phyloP scores from a whole-genome alignment of 2,329 filamentous ascomycete genomes.

The Colletotrichum graminicola region DNA sequence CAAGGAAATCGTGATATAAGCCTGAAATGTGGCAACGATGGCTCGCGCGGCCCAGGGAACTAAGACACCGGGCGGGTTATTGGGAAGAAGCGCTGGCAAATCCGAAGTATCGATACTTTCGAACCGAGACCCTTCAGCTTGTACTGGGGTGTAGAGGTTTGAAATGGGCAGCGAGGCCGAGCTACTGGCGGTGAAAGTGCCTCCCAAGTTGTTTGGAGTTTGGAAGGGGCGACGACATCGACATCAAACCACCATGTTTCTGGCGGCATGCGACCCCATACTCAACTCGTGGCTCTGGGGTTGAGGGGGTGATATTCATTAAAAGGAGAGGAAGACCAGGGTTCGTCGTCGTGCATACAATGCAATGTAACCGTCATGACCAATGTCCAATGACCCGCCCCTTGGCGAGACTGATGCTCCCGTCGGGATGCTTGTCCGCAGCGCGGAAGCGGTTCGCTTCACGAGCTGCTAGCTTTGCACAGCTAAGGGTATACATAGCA shows the following conservation, averaged over 20 bases:
- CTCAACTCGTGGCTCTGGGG: neutral
- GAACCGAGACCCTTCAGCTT: neutral
- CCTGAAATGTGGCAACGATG: neutral
- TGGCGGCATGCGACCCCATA: slow-evolving; percentile 1
- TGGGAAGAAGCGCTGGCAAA: neutral
- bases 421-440: slow-evolving; percentile 4
- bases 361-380: slow-evolving; percentile 6
- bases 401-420: slow-evolving; percentile 6
- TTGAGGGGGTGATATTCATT: neutral
- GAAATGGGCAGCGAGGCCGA: neutral
- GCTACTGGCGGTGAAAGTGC: neutral
- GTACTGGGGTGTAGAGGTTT: neutral
- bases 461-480: slow-evolving; percentile 10
- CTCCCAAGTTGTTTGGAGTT: neutral
- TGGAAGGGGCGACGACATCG: neutral
- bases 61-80: neutral
- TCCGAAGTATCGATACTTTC: neutral
- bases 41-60: neutral
- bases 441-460: neutral
- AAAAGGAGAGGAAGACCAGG: neutral
- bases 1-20: too few species aligned
- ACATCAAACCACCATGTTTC: neutral
- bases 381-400: neutral
- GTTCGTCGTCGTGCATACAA: slow-evolving; percentile 2
- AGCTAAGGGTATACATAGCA: neutral